Base-by-base conservation (phyloP, 1,284 basidiomycete species). In the Trametes hirsuta region DNA sequence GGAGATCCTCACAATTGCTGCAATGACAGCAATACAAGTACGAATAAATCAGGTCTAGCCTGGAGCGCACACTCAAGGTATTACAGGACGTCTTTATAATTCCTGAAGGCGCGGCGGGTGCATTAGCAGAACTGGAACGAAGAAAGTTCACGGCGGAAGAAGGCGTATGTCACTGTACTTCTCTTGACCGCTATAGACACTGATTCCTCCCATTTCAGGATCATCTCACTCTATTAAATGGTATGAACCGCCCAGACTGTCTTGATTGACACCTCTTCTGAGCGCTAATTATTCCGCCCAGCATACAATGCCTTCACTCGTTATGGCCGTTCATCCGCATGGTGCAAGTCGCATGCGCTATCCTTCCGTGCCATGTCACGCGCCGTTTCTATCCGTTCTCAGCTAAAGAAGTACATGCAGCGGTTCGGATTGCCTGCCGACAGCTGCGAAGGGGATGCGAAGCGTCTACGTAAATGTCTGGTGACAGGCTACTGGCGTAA, bases 121-220 rank as follows among this genome's bases (percentile, higher is more conserved):
- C 93, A 0, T 73, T 95, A 53, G 94, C 91, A 9, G 94, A 97
- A 74, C 77, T 99, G 9, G 94, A 97, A 73, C 82, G 94, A 50
- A 81, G 97, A 55, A 97, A 97, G 71, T 99, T 99, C 69, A 97
- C 94, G 0, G 95, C 95, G 0, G 94, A 97, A 75, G 96, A 99
- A 84, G 97, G 97, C 66, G 93, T 93, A 61, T 71, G 83, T 74
- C 30, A 11, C 3, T 1, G 39, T n/a, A 3, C 22, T 40, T 9
- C 39, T 25, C 37, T 10, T 34, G 4, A 5, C 30, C 30, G 5
- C 5, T 30, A 30, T 58, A 15, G 3, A n/a, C 42, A 37, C 41
- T 53, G 37, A 35, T 24, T 25, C 39, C 22, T 44, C 48, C 55
- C 1, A 34, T 41, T 44, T n/a, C 62, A 93, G 91, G 96, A 98